Conservation (phyloP, 208 protist genomes). For the Leishmania mexicana region DNA sequence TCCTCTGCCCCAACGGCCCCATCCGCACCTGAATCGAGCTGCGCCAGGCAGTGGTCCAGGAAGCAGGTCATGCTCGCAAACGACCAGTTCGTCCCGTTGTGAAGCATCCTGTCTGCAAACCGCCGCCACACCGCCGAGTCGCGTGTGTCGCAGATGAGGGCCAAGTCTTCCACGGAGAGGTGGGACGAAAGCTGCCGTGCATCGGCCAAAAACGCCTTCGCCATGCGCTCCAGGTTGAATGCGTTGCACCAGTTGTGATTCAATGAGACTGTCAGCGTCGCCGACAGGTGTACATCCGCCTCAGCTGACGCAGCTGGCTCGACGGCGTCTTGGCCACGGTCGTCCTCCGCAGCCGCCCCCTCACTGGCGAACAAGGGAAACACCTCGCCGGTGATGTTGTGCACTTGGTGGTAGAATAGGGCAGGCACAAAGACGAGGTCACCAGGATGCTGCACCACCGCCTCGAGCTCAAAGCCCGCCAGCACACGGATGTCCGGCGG, state of each 20-base stretch:
- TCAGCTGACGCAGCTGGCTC: not conserved
- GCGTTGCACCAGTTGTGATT: slow-evolving; percentile 92
- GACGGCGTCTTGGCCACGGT: not conserved
- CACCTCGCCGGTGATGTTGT: slow-evolving; percentile 66
- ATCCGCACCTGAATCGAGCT: not conserved
- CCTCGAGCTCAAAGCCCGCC: slow-evolving; percentile 46
- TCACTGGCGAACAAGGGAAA: slow-evolving; percentile 12
- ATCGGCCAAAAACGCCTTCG: slow-evolving; percentile 50
- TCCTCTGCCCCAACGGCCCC: slow-evolving; percentile 6
- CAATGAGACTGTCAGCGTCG: slow-evolving; percentile 58
- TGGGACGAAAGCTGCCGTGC: slow-evolving; percentile 35
- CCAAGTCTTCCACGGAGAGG: slow-evolving; percentile 46
- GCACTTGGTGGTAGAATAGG: slow-evolving; percentile 79
- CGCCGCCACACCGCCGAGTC: slow-evolving; percentile 37
- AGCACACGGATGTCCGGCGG: slow-evolving; percentile 68
- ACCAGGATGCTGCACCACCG: slow-evolving; percentile 65
- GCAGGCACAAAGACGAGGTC: slow-evolving; percentile 89
- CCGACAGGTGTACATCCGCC: not conserved
- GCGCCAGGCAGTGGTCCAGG: slow-evolving; percentile 32
- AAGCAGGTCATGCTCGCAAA: slow-evolving; percentile 52
- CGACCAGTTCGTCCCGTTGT: slow-evolving; percentile 70
- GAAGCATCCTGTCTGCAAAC: slow-evolving; percentile 62
- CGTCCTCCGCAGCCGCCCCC: not conserved
- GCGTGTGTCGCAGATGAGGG: slow-evolving; percentile 40
- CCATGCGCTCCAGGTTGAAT: slow-evolving; percentile 68